Evolutionary conservation across 139 green algal species (phyloP).

Genomic region (Astrephomene gubernaculifera): DNA sequence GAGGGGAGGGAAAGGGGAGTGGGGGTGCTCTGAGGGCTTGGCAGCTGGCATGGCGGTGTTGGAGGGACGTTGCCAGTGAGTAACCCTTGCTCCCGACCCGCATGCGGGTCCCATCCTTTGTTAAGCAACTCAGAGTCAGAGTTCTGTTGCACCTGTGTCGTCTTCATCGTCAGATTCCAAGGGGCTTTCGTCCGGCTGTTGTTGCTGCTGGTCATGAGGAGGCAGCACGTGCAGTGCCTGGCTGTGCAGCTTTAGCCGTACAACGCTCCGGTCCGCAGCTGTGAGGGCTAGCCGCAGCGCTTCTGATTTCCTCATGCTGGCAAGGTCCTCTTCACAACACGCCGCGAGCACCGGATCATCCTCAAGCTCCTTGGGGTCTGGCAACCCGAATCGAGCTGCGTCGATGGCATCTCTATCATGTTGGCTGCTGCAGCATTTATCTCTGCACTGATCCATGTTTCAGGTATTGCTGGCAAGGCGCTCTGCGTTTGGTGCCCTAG

Average conservation of each 20-base stretch:
- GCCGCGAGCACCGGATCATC: constrained; percentile 37
- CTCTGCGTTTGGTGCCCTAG: not conserved
- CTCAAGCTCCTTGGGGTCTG: not conserved
- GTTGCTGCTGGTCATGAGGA: not conserved
- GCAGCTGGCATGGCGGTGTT: no score
- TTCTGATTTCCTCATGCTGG: not conserved
- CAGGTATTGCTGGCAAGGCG: not conserved
- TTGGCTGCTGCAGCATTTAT: not conserved
- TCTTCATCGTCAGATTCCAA: not conserved
- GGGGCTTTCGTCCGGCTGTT: not conserved
- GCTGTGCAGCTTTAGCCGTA: not conserved
- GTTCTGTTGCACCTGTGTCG: not conserved
- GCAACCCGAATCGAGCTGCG: constrained; percentile 7
- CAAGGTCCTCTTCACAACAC: constrained; percentile 31
- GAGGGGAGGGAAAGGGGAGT: not conserved
- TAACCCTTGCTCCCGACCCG: no score
- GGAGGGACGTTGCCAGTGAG: no score
- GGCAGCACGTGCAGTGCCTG: not conserved
- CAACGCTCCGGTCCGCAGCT: not conserved
- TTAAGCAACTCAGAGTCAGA: no score
- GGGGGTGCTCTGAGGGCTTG: no score
- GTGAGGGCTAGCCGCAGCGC: not conserved
- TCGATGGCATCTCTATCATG: not conserved
- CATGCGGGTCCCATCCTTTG: no score
- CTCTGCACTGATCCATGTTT: no score